These are phyloP conservation scores for Rhizophagus prolifer DNA, from an alignment of 192 early-diverging fungal species.

Conservation along the genomic window DNA sequence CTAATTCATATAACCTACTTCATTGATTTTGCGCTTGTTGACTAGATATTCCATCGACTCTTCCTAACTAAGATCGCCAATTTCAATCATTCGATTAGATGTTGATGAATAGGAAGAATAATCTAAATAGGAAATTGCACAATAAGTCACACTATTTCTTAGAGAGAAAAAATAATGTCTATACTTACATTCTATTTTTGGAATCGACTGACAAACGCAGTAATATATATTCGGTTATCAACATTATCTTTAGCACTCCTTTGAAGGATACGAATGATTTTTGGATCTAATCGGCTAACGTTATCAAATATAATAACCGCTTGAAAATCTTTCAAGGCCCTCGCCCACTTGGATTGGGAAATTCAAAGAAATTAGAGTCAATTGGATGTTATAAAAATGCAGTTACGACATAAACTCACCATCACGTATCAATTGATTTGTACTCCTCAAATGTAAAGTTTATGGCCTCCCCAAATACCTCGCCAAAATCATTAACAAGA, in stretches of 20 bases:
- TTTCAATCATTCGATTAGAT: background rate
- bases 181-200: background rate
- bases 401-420: background rate
- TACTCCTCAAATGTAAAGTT: background rate
- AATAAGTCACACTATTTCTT: background rate
- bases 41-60: slow-evolving; percentile 24
- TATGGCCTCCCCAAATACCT: slow-evolving; percentile 1
- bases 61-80: slow-evolving; percentile 22
- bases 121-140: background rate
- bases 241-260: slow-evolving; percentile 17
- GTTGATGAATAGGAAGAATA: slow-evolving; percentile 3
- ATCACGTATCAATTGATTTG: background rate
- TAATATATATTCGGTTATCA: slow-evolving; percentile 1
- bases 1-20: slow-evolving; percentile 6
- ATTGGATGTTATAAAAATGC: background rate
- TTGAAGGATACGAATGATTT: slow-evolving; percentile 19
- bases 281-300: background rate
- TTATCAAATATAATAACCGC: slow-evolving; percentile 13
- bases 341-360: background rate
- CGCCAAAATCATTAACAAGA: background rate
- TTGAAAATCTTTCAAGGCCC: slow-evolving; percentile 2
- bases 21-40: slow-evolving; percentile 5
- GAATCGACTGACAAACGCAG: slow-evolving; percentile 18
- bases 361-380: too few species aligned
- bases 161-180: background rate